Base-by-base conservation (phyloP, 257 asterid species). In the Phtheirospermum japonicum region DNA sequence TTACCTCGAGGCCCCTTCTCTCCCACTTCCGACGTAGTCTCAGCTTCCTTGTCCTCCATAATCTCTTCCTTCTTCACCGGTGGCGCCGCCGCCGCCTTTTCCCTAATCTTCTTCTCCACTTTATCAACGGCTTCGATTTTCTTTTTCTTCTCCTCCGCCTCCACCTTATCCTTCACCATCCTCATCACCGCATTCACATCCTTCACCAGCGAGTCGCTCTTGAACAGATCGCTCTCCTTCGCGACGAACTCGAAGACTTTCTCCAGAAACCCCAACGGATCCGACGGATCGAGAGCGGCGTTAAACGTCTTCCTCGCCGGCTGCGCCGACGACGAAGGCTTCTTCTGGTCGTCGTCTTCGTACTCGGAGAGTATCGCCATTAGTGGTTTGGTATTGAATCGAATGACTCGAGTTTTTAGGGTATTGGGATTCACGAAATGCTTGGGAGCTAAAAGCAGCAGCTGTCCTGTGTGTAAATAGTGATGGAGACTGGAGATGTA, bases 321-420 rank as follows among this genome's bases (percentile, higher is more conserved):
- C 40, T 73, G 0, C 20, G 65, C 46, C 13, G 87, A 55, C 1
- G 82, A 0, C 18, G 72, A 12, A 0, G 76, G 71, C 56, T 64
- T 63, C 60, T 58, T 68, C 28, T 67, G 74, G 2, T 73, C 75
- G 10, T 71, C 82, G 37, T 84, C 97, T 23, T 78, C 88, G 77
- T 72, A 86, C 0, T 82, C 95, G 9, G 89, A 80, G 28, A 84
- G 90, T 12, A 86, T 84, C 71, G 94, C 95, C 95, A 84, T 86
- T n/a, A 20, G 13, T 4, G 46, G 16, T n/a, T 30, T 9, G 14
- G 16, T 61, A 58, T 58, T 52, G 19, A 14, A 17, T 5, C 9
- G 28, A 6, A 17, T 3, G 39, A 23, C 16, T 16, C 42, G n/a
- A 45, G 0, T 37, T 14, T 45, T 37, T 7, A 53, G 68, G 53